These are phyloP conservation scores for Brachypodium distachyon DNA, from an alignment of 202 grass and related monocot genomes.

Conservation along the genomic window DNA sequence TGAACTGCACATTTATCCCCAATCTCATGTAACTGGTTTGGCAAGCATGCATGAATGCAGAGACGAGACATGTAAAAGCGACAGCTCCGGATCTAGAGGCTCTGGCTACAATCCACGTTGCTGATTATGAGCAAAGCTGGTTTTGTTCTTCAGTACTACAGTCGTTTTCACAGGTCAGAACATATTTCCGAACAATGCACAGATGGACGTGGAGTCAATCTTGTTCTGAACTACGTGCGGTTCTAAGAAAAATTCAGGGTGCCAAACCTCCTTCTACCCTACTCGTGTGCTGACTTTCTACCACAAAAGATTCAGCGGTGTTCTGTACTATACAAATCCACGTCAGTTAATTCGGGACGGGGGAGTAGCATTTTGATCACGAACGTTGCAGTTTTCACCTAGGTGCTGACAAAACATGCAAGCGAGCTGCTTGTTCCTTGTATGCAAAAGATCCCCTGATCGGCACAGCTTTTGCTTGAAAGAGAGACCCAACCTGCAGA, in stretches of 20 bases:
- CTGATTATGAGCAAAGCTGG: not conserved
- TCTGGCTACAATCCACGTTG: not conserved
- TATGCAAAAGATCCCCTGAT: not conserved
- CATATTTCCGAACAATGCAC: too few relatives aligned
- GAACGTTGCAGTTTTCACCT: not conserved
- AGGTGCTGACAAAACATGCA: not conserved
- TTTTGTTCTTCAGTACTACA: not conserved
- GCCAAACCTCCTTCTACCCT: too few relatives aligned
- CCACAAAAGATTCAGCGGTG: too few relatives aligned
- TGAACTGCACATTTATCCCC: not conserved
- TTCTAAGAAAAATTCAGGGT: not conserved
- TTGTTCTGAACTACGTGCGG: too few relatives aligned
- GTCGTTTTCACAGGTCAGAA: not conserved
- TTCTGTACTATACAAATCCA: too few relatives aligned
- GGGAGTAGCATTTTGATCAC: not conserved
- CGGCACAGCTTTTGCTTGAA: not conserved
- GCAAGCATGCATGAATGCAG: not conserved
- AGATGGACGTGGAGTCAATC: too few relatives aligned
- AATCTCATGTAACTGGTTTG: not conserved
- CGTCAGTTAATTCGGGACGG: too few relatives aligned
- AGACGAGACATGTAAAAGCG: not conserved
- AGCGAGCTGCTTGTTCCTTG: not conserved
- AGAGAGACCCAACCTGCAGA: too few relatives aligned
- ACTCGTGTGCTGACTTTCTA: too few relatives aligned
- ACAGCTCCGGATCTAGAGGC: not conserved